These are phyloP conservation scores for Crucibulum laeve DNA, from an alignment of 768 basidiomycete species.

Conservation along the genomic window DNA sequence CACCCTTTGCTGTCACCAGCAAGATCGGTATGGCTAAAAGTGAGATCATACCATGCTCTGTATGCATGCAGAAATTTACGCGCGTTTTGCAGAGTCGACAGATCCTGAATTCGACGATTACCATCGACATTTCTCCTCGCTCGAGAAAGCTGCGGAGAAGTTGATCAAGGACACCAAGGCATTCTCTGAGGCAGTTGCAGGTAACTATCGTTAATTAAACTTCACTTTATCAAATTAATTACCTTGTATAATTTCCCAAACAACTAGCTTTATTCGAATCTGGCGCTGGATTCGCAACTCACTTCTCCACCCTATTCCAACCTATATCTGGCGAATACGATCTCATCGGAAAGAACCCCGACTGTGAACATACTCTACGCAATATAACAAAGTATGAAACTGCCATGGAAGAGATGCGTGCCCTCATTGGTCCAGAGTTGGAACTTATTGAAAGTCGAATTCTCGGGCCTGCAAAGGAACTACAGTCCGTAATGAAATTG, in stretches of 20 bases:
- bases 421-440: slow-evolving; percentile 80
- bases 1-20: slow-evolving; percentile 84
- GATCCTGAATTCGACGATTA: slow-evolving; percentile 93
- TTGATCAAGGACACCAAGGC: slow-evolving; percentile 87
- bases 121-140: slow-evolving; percentile 65
- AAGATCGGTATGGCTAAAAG: slow-evolving; percentile 94
- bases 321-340: slow-evolving; percentile 76
- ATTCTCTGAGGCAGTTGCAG: slow-evolving; percentile 78
- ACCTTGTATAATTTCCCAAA: slow-evolving; percentile 1
- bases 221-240: slow-evolving; percentile 1
- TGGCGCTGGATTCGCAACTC: slow-evolving; percentile 58
- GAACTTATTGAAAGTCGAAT: slow-evolving; percentile 91
- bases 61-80: slow-evolving; percentile 1
- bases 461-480: slow-evolving; percentile 82
- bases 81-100: slow-evolving; percentile 49
- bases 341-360: slow-evolving; percentile 73
- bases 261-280: slow-evolving; percentile 58
- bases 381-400: slow-evolving; percentile 71
- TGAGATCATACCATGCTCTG: slow-evolving; percentile 29
- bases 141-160: slow-evolving; percentile 85
- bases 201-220: slow-evolving; percentile 35
- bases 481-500: slow-evolving; percentile 79
- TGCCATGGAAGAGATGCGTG: slow-evolving; percentile 78
- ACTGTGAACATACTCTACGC: slow-evolving; percentile 69
- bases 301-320: slow-evolving; percentile 59